Base-by-base conservation (phyloP, 2,329 filamentous ascomycete genomes). In the Stenocarpella maydis region DNA sequence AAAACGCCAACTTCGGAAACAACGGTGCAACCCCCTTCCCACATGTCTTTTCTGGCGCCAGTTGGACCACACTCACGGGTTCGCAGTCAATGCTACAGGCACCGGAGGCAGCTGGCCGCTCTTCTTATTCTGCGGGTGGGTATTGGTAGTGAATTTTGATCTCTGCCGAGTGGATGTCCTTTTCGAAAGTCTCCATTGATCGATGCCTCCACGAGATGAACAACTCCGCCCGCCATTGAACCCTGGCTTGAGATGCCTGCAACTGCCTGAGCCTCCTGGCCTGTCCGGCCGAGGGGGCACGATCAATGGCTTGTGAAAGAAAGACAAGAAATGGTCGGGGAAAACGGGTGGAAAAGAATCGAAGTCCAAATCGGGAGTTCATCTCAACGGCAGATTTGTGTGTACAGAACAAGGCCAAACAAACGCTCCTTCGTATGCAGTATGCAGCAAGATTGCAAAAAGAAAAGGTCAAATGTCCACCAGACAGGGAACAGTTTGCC, bases 331-430 rank as follows among this genome's bases (percentile, higher is more conserved):
- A 26, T 26, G 52, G 24, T 50, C 14, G 39, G 28, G 21, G 31
- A 53, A 68, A 54, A 65, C 26, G 61, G 41, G 47, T n/a, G 54
- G 45, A 53, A 41, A 61, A 65, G 41, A 53, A 69, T 47, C 47
- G 47, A 34, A 60, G 50, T 50, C 45, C 47, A 50, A 68, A 70
- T 72, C 37, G 49, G 24, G 68, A 64, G 64, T 55, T 68, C 67
- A 68, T 69, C 52, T 63, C 64, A 70, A 64, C 47, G 64, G 68
- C 69, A 73, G 68, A 72, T 67, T 64, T 69, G 67, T 69, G 67
- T 67, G 67, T 67, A 67, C 67, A 71, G 67, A 66, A 61, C 24
- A 67, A 71, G 54, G 49, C 63, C 67, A 64, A 67, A 64, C 61
- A 54, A 54, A 53, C 55, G 63, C 63, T 69, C 67, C 63, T 58